Evolutionary conservation across 1,284 basidiomycete genomes (phyloP).

Genomic region (Marasmius fiardii): DNA sequence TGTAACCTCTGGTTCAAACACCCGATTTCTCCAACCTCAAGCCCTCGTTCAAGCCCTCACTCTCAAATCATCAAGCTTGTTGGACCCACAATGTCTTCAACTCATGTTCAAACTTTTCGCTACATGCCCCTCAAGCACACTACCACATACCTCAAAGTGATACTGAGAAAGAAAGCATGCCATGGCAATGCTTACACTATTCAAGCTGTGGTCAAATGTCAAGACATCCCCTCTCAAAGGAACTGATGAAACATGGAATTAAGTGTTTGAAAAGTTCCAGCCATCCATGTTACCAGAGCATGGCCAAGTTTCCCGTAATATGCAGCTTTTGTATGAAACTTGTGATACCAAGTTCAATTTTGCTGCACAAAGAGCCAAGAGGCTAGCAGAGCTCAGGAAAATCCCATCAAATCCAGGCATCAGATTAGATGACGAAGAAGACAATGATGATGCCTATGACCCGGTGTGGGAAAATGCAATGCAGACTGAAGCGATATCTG

Average conservation of each 20-base stretch:
- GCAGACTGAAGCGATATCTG: background rate
- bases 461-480: background rate
- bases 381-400: background rate
- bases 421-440: background rate
- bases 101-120: too few relatives aligned
- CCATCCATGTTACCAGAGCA: background rate
- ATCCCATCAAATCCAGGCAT: background rate
- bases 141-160: background rate
- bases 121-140: too few relatives aligned
- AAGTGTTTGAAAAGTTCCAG: background rate
- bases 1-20: too few relatives aligned
- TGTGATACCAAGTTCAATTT: background rate
- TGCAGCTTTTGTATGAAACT: background rate
- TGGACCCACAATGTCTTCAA: too few relatives aligned
- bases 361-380: background rate
- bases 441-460: background rate
- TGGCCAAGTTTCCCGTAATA: background rate
- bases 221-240: background rate
- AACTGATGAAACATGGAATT: background rate
- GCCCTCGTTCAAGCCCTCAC: too few relatives aligned
- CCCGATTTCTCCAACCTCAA: too few relatives aligned
- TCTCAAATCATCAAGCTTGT: too few relatives aligned
- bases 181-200: background rate
- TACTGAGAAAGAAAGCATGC: background rate
- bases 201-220: background rate